Evolutionary conservation across 768 basidiomycete genomes (phyloP), one percentile per base, ranked within the genome.

Genomic region (Suillus bovinus): DNA sequence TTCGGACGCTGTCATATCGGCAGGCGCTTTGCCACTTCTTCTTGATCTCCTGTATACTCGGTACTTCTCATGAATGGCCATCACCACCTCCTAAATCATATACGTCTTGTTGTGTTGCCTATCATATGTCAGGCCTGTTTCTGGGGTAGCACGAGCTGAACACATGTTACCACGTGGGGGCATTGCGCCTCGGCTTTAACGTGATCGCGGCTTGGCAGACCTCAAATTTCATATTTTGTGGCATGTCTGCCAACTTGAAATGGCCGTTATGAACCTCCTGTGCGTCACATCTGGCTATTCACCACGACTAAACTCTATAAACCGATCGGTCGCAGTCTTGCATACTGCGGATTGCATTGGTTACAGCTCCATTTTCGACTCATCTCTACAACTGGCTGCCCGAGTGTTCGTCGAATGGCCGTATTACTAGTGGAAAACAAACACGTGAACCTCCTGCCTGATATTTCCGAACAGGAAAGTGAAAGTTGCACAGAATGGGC

Each of bases 251-350:
- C 33, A 34, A 10, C 33, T 34, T 34, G 33, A 11, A 52, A 52
- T 52, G 50, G 29, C 50, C 50, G 50, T 33, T n/a, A 31, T 52
- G 50, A 52, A 52, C 11, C 10, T 52, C 50, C 50, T 52, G 50
- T 52, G 50, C 20, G 50, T 52, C 20, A 52, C 29, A 52, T 52
- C 5, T 52, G 10, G 11, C 5, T 13, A 52, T 33, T 52, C 11
- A 52, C 50, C 50, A 52, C 20, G 17, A 20, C 10, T 13, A 11
- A 9, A 31, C 29, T 52, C 31, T 31, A 50, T 50, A 4, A 2
- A n/a, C 29, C 29, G 50, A 52, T 52, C 29, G 50, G 20, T 31
- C 29, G 20, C 20, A 52, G 50, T 50, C 29, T 52, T 20, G 5
- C 29, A 1, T 5, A 31, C 29, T 31, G 20, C 31, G 49, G 49